phyloP scores from a whole-genome alignment of 495 filamentous ascomycete genomes.

The Neurospora sublineolata region DNA sequence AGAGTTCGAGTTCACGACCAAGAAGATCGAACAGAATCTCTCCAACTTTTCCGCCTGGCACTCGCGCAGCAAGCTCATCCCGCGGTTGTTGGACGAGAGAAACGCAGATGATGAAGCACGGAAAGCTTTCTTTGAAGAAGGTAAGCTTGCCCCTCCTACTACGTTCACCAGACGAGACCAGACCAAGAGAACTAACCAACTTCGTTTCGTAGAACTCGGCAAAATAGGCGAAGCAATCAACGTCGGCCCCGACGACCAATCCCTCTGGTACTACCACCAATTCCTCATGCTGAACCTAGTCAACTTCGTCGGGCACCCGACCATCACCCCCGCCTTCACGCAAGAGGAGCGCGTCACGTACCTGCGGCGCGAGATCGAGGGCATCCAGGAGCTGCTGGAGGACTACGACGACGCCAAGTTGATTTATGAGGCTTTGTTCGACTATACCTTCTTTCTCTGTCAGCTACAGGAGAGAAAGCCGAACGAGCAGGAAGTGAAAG shows the following conservation, averaged over 20 bases:
- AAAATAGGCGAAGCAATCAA: conserved; percentile 65
- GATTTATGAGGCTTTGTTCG: conserved; percentile 67
- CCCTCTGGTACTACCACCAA: conserved; percentile 92
- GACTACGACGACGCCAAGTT: conserved; percentile 67
- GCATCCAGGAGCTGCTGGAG: conserved; percentile 61
- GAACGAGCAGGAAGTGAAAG: conserved; percentile 27
- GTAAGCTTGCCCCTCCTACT: conserved; percentile 26
- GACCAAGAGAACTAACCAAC: not conserved
- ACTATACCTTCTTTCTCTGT: conserved; percentile 43
- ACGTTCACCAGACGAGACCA: not conserved
- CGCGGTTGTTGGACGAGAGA: conserved; percentile 58
- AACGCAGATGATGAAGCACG: conserved; percentile 50
- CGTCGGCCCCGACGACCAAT: conserved; percentile 84
- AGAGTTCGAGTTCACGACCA: conserved; percentile 82
- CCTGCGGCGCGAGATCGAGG: conserved; percentile 53
- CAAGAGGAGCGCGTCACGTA: conserved; percentile 52
- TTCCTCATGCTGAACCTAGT: conserved; percentile 57
- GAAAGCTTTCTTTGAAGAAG: conserved; percentile 58
- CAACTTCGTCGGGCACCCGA: conserved; percentile 27
- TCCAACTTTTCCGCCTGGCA: conserved; percentile 99
- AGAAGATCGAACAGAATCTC: conserved; percentile 70
- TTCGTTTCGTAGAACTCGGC: conserved; percentile 46
- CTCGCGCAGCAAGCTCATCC: conserved; percentile 71
- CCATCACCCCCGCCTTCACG: conserved; percentile 52
- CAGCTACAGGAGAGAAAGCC: conserved; percentile 28